A percentile compares a stretch with the other conserved stretches of the same genome.
phyloP scores from a whole-genome alignment of 2,329 filamentous ascomycete species.

The Clonostachys sp. region DNA sequence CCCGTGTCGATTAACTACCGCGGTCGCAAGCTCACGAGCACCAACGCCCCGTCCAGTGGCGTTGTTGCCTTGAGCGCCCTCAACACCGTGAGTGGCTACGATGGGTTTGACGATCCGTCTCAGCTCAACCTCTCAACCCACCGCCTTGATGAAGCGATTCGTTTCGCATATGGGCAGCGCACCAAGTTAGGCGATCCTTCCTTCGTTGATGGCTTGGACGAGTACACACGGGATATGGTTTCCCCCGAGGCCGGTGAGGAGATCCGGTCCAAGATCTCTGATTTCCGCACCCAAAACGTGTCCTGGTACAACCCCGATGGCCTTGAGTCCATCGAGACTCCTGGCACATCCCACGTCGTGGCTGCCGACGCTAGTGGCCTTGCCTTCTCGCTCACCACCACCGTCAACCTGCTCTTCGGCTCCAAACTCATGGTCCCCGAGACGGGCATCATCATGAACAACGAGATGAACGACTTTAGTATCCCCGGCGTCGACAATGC shows the following conservation, averaged over 20 bases:
- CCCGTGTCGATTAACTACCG: constrained; percentile 60
- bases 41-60: constrained; percentile 70
- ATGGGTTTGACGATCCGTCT: constrained; percentile 52
- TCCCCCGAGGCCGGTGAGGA: constrained; percentile 54
- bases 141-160: constrained; percentile 75
- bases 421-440: constrained; percentile 73
- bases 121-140: constrained; percentile 64
- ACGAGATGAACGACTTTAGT: constrained; percentile 68
- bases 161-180: constrained; percentile 75
- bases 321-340: constrained; percentile 50
- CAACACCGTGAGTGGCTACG: constrained; percentile 71
- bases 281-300: constrained; percentile 27
- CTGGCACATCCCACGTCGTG: constrained; percentile 65
- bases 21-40: constrained; percentile 63
- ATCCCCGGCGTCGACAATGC: constrained; percentile 67
- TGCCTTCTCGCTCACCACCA: constrained; percentile 73
- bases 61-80: constrained; percentile 66
- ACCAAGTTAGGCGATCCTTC: constrained; percentile 71
- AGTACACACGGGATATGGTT: constrained; percentile 60
- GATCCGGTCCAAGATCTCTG: constrained; percentile 39
- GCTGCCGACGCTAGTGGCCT: constrained; percentile 66
- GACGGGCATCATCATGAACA: constrained; percentile 71
- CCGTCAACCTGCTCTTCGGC: constrained; percentile 77
- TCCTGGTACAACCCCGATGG: constrained; percentile 39
- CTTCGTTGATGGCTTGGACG: constrained; percentile 58